Base-by-base conservation (phyloP, 2,329 filamentous ascomycete species). In the Penicillium freii region DNA sequence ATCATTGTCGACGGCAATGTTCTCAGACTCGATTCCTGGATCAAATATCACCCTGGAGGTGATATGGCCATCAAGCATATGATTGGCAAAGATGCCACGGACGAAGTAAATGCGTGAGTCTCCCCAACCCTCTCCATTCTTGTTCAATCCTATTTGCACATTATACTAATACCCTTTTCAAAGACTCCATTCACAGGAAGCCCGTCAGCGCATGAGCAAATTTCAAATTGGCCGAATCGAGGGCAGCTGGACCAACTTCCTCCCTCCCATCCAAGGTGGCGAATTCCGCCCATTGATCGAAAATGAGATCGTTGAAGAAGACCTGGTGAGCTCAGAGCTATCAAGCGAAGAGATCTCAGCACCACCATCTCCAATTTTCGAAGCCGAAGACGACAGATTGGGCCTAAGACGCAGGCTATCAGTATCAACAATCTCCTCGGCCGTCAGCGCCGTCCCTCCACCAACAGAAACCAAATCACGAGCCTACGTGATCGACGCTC, bases 31-130 rank as follows among this genome's bases (percentile, higher is more conserved):
- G 92, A 97, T 75, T 82, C 87, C 31, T 97, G 92, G 92, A 77
- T 94, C 47, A 85, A 85, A 49, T 97, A 89, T 68, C 93, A 97
- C 69, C 93, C 94, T 11, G 94, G 94, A 46, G 94, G 94, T 63
- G 85, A 92, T 66, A 92, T 90, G 75, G 84, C 92, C 55, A 94
- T 97, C 63, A 79, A 85, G 71, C 93, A 97, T 71, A 92, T 97
- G 90, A 83, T 97, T 59, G 92, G 92, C 54, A 85, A 88, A 76
- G 92, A 96, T 84, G 93, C 91, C 43, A 96, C 93, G 10, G 92
- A 96, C 72, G 93, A 97, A 76, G 86, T 97, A 53, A 90, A 87
- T 69, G 89, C 87, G 90, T 96, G 81, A 47, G 87, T 79, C 44
- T 48, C 57, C 54, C 36, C 11, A 13, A 48, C 5, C 10, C 19